These are phyloP conservation scores for Epichloe festucae DNA, from an alignment of 2,329 filamentous ascomycete species.

Conservation along the genomic window DNA sequence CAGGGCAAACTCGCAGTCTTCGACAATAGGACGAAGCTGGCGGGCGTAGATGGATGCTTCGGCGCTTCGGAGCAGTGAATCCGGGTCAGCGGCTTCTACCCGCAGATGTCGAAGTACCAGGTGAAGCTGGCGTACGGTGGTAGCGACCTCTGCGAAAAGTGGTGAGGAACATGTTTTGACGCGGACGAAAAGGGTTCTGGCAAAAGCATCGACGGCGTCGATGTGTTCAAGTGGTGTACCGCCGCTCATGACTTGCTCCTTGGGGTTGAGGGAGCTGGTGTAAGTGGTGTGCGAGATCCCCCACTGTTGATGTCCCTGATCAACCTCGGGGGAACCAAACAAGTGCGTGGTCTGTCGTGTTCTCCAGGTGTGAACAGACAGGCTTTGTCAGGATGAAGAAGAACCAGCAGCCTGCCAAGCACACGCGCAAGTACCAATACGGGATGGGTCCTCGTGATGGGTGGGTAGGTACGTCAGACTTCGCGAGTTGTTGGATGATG, in stretches of 20 bases:
- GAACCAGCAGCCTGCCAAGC: not conserved
- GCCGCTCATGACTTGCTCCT: constrained; percentile 18
- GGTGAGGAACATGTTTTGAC: constrained; percentile 32
- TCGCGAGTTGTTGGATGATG: not conserved
- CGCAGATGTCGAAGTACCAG: constrained; percentile 44
- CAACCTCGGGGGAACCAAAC: not conserved
- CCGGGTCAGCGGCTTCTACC: constrained; percentile 41
- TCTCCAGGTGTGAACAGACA: not conserved
- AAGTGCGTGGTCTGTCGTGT: not conserved
- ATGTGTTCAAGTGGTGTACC: constrained; percentile 30
- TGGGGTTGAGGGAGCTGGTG: not conserved
- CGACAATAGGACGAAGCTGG: constrained; percentile 38
- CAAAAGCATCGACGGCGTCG: constrained; percentile 42
- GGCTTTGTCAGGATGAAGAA: not conserved
- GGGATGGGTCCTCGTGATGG: not conserved
- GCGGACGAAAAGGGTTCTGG: constrained; percentile 41
- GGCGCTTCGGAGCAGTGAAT: constrained; percentile 39
- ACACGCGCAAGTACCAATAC: not conserved
- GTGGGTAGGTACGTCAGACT: not conserved
- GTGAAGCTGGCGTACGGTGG: constrained; percentile 39
- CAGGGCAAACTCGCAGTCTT: constrained; percentile 42
- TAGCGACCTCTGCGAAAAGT: constrained; percentile 35
- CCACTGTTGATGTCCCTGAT: not conserved
- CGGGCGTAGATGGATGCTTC: constrained; percentile 30
- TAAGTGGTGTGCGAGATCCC: not conserved